Conservation (phyloP, 208 protist species). For the Leishmania martiniquensis region DNA sequence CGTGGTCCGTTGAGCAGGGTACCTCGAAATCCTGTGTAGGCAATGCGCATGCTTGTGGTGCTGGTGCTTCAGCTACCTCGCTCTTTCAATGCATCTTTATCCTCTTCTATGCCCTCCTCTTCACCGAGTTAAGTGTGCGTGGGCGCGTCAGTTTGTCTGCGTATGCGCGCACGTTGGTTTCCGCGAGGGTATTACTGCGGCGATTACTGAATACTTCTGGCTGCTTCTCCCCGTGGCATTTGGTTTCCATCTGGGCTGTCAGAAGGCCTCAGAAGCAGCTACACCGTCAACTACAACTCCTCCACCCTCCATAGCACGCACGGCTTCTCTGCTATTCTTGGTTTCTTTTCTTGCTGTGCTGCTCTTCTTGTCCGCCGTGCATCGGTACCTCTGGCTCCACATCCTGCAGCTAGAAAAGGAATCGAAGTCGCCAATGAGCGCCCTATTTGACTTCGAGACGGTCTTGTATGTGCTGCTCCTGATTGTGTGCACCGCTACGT, state of each 20-base stretch:
- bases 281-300: background rate
- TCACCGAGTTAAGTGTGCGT: background rate
- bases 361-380: background rate
- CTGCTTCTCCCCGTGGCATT: background rate
- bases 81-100: background rate
- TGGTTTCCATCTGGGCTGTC: background rate
- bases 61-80: background rate
- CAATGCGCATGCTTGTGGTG: background rate
- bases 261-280: background rate
- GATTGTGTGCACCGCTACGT: slow-evolving; percentile 89
- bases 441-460: slow-evolving; percentile 90
- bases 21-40: background rate
- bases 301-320: background rate
- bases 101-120: background rate
- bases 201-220: background rate
- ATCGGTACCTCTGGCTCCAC: background rate
- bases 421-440: slow-evolving; percentile 60
- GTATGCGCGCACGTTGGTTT: background rate
- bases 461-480: slow-evolving; percentile 87
- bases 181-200: background rate
- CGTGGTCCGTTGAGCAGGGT: background rate
- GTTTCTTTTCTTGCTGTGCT: background rate
- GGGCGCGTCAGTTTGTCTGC: background rate
- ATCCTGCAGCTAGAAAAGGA: background rate
- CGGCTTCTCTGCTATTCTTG: background rate